Evolutionary conservation across 2,329 filamentous ascomycete genomes (phyloP).

Genomic region (Aspergillus sp.): DNA sequence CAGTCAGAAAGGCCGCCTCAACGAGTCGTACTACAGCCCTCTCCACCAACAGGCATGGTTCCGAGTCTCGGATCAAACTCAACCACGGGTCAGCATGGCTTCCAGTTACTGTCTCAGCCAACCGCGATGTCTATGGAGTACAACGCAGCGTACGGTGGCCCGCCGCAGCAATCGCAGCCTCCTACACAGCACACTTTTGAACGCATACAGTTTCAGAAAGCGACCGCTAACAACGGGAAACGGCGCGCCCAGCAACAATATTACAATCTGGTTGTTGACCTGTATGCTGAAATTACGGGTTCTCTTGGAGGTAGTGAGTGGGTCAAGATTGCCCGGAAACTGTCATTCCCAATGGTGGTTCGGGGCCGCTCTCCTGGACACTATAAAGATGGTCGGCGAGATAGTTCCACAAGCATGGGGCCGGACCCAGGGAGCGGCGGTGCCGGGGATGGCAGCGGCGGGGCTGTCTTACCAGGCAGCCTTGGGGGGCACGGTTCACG

Average conservation of each 20-base stretch:
- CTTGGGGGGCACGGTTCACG: constrained; percentile 33
- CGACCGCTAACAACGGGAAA: constrained; percentile 92
- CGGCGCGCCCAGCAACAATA: constrained; percentile 88
- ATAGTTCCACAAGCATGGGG: constrained; percentile 72
- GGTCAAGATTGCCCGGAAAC: constrained; percentile 71
- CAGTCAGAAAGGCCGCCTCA: constrained; percentile 77
- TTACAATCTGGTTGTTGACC: constrained; percentile 86
- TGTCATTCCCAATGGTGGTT: constrained; percentile 84
- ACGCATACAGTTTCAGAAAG: constrained; percentile 91
- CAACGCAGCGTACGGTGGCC: constrained; percentile 33
- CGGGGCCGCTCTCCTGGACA: constrained; percentile 81
- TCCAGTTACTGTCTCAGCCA: constrained; percentile 30
- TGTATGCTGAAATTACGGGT: constrained; percentile 70
- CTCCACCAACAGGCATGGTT: constrained; percentile 57
- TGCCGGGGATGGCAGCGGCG: constrained; percentile 37
- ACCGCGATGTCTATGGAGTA: constrained; percentile 41
- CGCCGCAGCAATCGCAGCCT: constrained; percentile 39
- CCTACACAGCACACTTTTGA: constrained; percentile 71
- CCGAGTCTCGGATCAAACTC: constrained; percentile 32
- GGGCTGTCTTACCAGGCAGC: constrained; percentile 34
- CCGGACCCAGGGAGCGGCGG: constrained; percentile 64
- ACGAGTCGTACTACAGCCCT: constrained; percentile 69
- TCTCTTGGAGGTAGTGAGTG: constrained; percentile 51
- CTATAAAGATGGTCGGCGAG: constrained; percentile 72
- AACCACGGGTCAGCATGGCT: constrained; percentile 31